Percentiles rank a stretch among this genome's conserved stretches.
phyloP scores from a whole-genome alignment of 352 stramenopile genomes.

The Phytophthora tentaculata region DNA sequence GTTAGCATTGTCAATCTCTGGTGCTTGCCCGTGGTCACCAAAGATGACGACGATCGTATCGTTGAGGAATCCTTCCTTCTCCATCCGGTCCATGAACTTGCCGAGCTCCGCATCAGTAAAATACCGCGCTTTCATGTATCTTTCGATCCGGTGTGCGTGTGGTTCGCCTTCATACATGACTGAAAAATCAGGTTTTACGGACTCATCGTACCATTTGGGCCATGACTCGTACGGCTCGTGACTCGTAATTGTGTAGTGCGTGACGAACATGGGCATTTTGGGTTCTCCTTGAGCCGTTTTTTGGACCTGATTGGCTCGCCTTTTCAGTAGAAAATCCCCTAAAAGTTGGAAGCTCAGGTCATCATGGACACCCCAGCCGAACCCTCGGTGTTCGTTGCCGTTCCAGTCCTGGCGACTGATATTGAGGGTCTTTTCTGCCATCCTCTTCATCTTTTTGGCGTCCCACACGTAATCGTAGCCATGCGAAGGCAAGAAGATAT shows the following conservation, averaged over 20 bases:
- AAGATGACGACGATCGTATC: slow-evolving; percentile 67
- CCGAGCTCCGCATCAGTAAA: slow-evolving; percentile 64
- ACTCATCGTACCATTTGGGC: slow-evolving; percentile 53
- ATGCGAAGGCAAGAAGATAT: slow-evolving; percentile 6
- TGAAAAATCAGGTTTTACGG: slow-evolving; percentile 56
- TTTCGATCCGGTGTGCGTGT: slow-evolving; percentile 40
- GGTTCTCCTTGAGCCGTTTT: slow-evolving; percentile 13
- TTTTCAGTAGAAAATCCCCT: slow-evolving; percentile 1
- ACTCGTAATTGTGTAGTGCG: slow-evolving; percentile 68
- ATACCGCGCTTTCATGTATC: slow-evolving; percentile 65
- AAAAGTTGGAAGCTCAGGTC: slow-evolving; percentile 2
- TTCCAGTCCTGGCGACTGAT: slow-evolving; percentile 1
- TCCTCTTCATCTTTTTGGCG: slow-evolving; percentile 4
- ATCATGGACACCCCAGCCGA: slow-evolving; percentile 8
- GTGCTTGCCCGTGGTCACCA: slow-evolving; percentile 63
- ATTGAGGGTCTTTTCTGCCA: slow-evolving; percentile 9
- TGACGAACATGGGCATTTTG: slow-evolving; percentile 57
- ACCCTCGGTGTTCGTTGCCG: background rate
- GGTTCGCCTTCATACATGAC: slow-evolving; percentile 46
- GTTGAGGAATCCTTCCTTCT: slow-evolving; percentile 51
- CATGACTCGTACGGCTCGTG: slow-evolving; percentile 39
- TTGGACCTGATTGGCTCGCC: slow-evolving; percentile 23
- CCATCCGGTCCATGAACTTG: slow-evolving; percentile 60
- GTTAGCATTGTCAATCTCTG: slow-evolving; percentile 48
- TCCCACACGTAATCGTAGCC: slow-evolving; percentile 5